Base-by-base conservation (phyloP, 257 asterid species). In the Solanum infundibuliforme region DNA sequence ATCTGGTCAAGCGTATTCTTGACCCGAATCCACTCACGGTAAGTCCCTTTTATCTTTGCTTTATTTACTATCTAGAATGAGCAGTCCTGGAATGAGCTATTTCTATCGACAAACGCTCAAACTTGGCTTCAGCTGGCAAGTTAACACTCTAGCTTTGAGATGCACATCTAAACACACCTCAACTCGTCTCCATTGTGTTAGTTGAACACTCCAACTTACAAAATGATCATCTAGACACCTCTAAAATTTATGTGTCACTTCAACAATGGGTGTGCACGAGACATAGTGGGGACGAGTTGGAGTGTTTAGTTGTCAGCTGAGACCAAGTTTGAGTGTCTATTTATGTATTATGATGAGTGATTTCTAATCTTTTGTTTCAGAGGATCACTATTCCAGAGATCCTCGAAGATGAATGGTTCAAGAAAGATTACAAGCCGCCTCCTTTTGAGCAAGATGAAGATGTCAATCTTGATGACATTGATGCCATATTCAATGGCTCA, bases 21-120 rank as follows among this genome's bases (percentile, higher is more conserved):
- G 94, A 94, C 89, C 98, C 98, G 4, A 92, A 94, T 90, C 98
- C 98, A 85, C 84, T 92, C 88, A 93, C 93, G 4, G 98, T 92
- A 90, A 93, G 95, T 89, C 86, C 90, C 87, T 58, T 52, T 79
- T 83, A 82, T 84, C 69, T 55, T 85, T 81, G 66, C 39, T 79
- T 27, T 27, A 79, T 43, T 48, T 81, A 48, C 41, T 81, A 9
- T 21, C 65, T 79, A 12, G 39, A 43, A 27, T 41, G 68, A 46
- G 27, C 20, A 25, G 34, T 60, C 69, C 29, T 23, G 29, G 69
- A 60, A 60, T 60, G 68, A 60, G 29, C 27, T 60, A 58, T 58
- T 58, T 20, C 2, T 8, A 62, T 6, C 1, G 69, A 62, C 7
- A 62, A 1, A 23, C 7, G 46, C 13, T 41, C 46, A 41, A 41